Base-by-base conservation (phyloP, 805 yeast species). In the Hanseniaspora singularis region DNA sequence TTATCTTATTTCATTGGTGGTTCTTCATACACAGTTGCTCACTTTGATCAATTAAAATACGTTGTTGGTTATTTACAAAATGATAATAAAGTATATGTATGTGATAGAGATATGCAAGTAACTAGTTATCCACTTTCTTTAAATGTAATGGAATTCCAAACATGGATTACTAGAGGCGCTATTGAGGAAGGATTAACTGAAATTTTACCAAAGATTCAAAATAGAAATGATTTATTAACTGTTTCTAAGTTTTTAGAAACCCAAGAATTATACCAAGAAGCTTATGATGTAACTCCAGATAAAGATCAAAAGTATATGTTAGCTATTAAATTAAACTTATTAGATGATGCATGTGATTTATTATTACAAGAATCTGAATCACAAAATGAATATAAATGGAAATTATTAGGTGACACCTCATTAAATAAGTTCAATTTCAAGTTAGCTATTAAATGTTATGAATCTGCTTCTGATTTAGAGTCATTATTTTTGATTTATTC, bases 1-100 rank as follows among this genome's bases (percentile, higher is more conserved):
- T 72, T 92, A 59, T 89, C 88, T 66, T 92, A 92, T 63, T 75
- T 87, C 52, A 97, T 92, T 51, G 98, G 98, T 56, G 94, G 94
- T 33, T 84, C 87, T 58, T 78, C 83, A 20, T 85, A 86, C 63
- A 92, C 87, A 60, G 75, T 92, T 64, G 87, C 89, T 30, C 97
- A 92, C 68, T 88, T 82, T 58, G 95, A 92, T 59, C 84, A 79
- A 62, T 77, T 82, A 50, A 79, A 80, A 74, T 92, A 80, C 62
- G 67, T 92, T 51, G 69, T 89, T 49, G 96, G 97, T 24, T 92
- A 92, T 63, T 69, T 87, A 55, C 83, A 95, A 34, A 76, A 89
- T 59, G 97, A 89, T 59, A 85, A 85, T 57, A 84, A 80, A 55
- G 79, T 92, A 48, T 92, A 87, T 62, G 76, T 92, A 56, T 78